A percentile compares a stretch with the other conserved stretches of the same genome.
phyloP scores from a whole-genome alignment of 2,329 filamentous ascomycete genomes.

The Beauveria caledonica region DNA sequence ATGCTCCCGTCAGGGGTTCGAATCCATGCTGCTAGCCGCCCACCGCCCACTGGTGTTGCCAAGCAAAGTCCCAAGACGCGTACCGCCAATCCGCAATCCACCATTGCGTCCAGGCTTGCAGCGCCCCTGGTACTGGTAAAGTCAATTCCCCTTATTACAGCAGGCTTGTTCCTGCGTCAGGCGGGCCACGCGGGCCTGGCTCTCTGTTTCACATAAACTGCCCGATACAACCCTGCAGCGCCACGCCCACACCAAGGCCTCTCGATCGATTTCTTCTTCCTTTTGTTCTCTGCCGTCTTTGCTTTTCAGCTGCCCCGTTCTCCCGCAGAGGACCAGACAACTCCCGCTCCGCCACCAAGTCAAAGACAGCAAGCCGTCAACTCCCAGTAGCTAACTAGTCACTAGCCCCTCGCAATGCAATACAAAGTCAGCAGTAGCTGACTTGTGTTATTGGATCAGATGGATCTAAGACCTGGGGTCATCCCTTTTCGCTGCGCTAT shows the following conservation, averaged over 20 bases:
- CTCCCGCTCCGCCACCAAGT: background rate
- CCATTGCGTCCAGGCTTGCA: background rate
- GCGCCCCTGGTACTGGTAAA: background rate
- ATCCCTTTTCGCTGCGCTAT: background rate
- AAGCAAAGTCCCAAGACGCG: background rate
- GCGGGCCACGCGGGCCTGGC: slow-evolving; percentile 3
- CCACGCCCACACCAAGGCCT: background rate
- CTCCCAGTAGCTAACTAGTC: too few species aligned
- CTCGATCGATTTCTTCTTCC: slow-evolving; percentile 5
- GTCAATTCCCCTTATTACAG: slow-evolving; percentile 1
- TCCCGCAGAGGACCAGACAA: background rate
- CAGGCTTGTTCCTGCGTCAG: slow-evolving; percentile 4
- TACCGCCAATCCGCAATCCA: too few species aligned
- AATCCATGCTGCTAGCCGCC: background rate
- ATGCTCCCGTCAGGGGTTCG: background rate
- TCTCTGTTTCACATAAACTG: slow-evolving; percentile 8
- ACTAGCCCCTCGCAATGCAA: too few species aligned
- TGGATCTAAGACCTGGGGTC: background rate
- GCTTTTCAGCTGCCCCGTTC: background rate
- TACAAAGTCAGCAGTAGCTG: too few species aligned
- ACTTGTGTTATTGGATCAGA: background rate
- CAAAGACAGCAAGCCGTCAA: too few species aligned
- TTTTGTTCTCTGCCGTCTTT: background rate
- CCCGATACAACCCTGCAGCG: slow-evolving; percentile 5
- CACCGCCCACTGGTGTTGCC: background rate